phyloP scores from a whole-genome alignment of 2,329 filamentous ascomycete genomes.

The Ophioceras dolichostomum region DNA sequence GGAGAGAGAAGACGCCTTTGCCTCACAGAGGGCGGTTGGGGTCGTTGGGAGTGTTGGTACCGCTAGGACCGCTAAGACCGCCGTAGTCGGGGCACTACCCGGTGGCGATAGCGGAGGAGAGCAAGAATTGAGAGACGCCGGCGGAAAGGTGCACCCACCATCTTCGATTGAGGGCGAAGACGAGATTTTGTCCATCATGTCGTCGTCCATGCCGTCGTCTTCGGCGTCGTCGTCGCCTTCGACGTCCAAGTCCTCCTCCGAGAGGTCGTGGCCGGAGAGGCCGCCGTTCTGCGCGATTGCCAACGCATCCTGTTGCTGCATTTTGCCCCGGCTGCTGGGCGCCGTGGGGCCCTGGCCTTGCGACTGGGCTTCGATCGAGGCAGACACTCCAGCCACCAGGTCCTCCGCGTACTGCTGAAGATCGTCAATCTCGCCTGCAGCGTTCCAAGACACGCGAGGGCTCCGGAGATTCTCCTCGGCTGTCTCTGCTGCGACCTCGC shows the following conservation, averaged over 20 bases:
- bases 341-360: constrained; percentile 10
- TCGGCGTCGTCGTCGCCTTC: constrained; percentile 40
- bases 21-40: constrained; percentile 21
- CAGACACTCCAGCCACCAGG: constrained; percentile 25
- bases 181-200: constrained; percentile 97
- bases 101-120: constrained; percentile 22
- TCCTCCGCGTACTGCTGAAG: constrained; percentile 33
- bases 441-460: constrained; percentile 38
- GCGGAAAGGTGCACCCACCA: constrained; percentile 60
- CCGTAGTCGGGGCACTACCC: constrained; percentile 17
- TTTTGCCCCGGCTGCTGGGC: constrained; percentile 15
- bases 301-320: constrained; percentile 42
- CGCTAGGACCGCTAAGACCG: too few species aligned
- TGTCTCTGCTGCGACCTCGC: constrained; percentile 66
- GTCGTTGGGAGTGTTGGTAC: too few species aligned
- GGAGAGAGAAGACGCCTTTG: constrained; percentile 29
- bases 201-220: constrained; percentile 72
- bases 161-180: constrained; percentile 98
- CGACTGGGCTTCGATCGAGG: constrained; percentile 21
- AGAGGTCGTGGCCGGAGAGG: constrained; percentile 27
- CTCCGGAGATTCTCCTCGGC: constrained; percentile 48
- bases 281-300: constrained; percentile 52
- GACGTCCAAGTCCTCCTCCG: constrained; percentile 54
- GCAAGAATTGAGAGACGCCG: constrained; percentile 19
- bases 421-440: constrained; percentile 27